These are phyloP conservation scores for Seiridium unicorne DNA, from an alignment of 2,329 filamentous ascomycete genomes.

Conservation along the genomic window DNA sequence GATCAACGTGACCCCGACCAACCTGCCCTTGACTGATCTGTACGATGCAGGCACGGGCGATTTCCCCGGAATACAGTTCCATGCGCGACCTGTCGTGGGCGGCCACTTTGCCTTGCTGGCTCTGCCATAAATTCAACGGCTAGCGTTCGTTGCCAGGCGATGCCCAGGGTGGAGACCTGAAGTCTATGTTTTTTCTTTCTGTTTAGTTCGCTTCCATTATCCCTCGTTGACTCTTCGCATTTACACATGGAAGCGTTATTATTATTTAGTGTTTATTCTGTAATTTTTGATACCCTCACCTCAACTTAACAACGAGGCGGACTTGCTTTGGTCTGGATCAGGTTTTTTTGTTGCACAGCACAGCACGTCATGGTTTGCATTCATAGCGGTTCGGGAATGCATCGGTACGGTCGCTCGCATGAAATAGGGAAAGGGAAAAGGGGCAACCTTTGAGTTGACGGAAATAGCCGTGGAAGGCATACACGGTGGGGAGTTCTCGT, in stretches of 20 bases:
- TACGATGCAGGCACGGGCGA: slow-evolving; percentile 71
- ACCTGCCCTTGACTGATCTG: slow-evolving; percentile 73
- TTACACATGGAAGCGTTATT: background rate
- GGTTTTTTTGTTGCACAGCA: background rate
- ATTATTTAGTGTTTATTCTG: background rate
- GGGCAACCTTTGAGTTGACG: too few species aligned
- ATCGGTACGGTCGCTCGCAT: background rate
- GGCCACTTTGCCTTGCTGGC: slow-evolving; percentile 79
- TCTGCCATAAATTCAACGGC: slow-evolving; percentile 32
- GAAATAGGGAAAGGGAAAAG: background rate
- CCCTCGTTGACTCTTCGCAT: background rate
- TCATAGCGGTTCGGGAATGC: background rate
- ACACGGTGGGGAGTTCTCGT: too few species aligned
- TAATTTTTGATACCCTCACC: background rate
- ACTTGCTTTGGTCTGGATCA: background rate
- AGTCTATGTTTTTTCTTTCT: background rate
- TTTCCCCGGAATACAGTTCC: slow-evolving; percentile 67
- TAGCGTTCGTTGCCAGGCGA: background rate
- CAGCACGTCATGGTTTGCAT: background rate
- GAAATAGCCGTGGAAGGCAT: too few species aligned
- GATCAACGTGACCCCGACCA: slow-evolving; percentile 71
- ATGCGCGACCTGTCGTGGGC: slow-evolving; percentile 75
- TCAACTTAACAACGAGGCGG: background rate
- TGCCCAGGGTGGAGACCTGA: background rate
- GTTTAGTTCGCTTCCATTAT: background rate